Evolutionary conservation across 208 protist genomes (phyloP), one percentile per base, ranked within the genome.

Genomic region (Pavlovales sp.): DNA sequence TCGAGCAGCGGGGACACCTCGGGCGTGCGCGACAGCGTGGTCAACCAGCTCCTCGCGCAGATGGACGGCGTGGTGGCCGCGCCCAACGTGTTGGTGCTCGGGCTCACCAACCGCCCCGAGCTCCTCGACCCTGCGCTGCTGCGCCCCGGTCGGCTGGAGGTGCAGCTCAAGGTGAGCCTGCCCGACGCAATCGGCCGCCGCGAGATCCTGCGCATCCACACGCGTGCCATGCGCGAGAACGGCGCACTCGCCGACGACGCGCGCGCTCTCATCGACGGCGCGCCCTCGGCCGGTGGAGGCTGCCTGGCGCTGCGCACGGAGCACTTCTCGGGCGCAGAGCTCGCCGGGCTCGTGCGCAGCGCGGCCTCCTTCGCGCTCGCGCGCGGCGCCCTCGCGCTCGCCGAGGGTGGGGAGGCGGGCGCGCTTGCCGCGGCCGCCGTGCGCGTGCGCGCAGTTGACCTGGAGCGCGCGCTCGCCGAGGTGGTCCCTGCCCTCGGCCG

Each of bases 201-300:
- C 40, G 89, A 91, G 30, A 91, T 91, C 34, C 83, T 91, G 8
- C 84, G 85, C 38, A 91, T 91, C 41, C 89, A 91, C 83, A 91
- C 89, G 71, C 47, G 79, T 71, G 57, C 78, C n/a, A 77, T 83
- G 89, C 80, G 47, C 82, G 7, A 41, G 36, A 81, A 88, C 80
- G 88, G 88, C 44, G 71, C 46, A 10, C 76, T 90, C 36, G 78
- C 30, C 30, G 28, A 8, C 1, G 77, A 30, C 34, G 82, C 82
- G 32, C 0, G 18, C 34, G 44, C 5, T 8, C 28, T 76, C 37
- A 86, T 86, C 82, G 82, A 86, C 39, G 75, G 10, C 36, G 75
- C 75, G n/a, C 34, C 20, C 32, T 11, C 22, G 8, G n/a, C 76
- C 37, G 76, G 40, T 28, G 76, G 41, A 14, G 39, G 28, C 77